Base-by-base conservation (phyloP, 2,329 filamentous ascomycete genomes). In the Grosmannia penicillata region DNA sequence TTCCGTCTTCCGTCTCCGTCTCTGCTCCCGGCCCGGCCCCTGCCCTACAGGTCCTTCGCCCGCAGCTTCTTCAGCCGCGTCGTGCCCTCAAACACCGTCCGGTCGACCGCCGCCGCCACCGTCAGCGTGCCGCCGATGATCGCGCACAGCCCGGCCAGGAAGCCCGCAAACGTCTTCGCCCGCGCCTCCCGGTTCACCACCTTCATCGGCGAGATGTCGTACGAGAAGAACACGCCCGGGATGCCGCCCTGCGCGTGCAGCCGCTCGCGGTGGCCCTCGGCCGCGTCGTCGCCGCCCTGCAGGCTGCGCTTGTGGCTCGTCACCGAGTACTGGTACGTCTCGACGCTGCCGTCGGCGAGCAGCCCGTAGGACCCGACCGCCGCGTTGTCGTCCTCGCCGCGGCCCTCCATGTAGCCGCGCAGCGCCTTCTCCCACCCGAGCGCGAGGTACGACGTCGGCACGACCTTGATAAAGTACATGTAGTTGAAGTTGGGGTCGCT, bases 381-480 rank as follows among this genome's bases (percentile, higher is more conserved):
- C 11, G 72, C 61, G 33, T 78, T 66, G 37, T 71, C 60, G 36
- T 60, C 48, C 37, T 56, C 53, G 40, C 56, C 41, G 47, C 13
- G 13, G 14, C 18, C 34, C 36, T 60, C 48, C 33, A 56, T 52
- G 40, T 57, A 51, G 31, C 50, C 53, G 27, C 42, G 49, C 40
- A 62, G 59, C 42, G 68, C 68, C 51, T 75, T 74, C 54, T 86
- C 78, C 84, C 85, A 93, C 45, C 86, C 86, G 2, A 98, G 71
- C 3, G 91, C 86, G 21, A 96, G 71, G 57, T 96, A 98, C 1
- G 86, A 89, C 2, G 91, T 98, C 4, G 83, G 85, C 24, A 98
- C 91, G 41, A 98, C 91, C 68, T 98, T 98, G 60, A 98, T 71
- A 60, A 98, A 98, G 67, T 98, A 98, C 85, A 96, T 94, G 60